Evolutionary conservation across 1,284 basidiomycete genomes (phyloP).

Genomic region (Wallemia mellicola): DNA sequence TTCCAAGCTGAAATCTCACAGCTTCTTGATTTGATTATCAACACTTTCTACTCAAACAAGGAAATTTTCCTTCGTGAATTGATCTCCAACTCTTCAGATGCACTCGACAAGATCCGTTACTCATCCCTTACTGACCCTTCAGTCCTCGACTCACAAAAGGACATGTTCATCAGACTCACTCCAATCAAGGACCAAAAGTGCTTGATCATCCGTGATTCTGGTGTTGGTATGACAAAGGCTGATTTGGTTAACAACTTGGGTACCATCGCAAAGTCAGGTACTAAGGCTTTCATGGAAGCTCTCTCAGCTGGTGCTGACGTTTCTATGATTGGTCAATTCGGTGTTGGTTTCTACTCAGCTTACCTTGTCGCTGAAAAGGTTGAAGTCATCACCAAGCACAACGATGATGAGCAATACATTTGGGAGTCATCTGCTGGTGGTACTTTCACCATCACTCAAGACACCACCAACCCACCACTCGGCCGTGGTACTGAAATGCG

Average conservation of each 20-base stretch:
- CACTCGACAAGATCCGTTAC: conserved; percentile 88
- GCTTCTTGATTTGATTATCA: conserved; percentile 26
- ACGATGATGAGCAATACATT: conserved; percentile 99
- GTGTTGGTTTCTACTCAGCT: conserved; percentile 79
- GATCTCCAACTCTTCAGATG: conserved; percentile 76
- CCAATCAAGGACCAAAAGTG: conserved; percentile 60
- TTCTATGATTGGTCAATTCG: conserved; percentile 28
- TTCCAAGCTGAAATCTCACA: conserved; percentile 96
- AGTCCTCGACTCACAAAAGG: conserved; percentile 52
- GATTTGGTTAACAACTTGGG: conserved; percentile 97
- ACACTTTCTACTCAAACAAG: conserved; percentile 97
- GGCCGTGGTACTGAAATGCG: conserved; percentile 88
- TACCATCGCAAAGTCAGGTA: conserved; percentile 84
- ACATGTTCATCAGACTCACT: conserved; percentile 4
- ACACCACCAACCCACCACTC: conserved; percentile 61
- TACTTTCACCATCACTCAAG: conserved; percentile 93
- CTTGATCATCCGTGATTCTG: conserved; percentile 75
- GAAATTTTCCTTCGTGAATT: conserved; percentile 91
- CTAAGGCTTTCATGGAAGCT: conserved; percentile 76
- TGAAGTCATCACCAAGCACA: conserved; percentile 97
- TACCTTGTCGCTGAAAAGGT: conserved; percentile 97
- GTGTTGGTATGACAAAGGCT: conserved; percentile 97
- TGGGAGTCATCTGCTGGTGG: conserved; percentile 99
- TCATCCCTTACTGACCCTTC: conserved; percentile 70
- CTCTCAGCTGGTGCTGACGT: conserved; percentile 88